Evolutionary conservation across 2,329 filamentous ascomycete species (phyloP), one percentile per base, ranked within the genome.

Genomic region (Sporothrix phasma): DNA sequence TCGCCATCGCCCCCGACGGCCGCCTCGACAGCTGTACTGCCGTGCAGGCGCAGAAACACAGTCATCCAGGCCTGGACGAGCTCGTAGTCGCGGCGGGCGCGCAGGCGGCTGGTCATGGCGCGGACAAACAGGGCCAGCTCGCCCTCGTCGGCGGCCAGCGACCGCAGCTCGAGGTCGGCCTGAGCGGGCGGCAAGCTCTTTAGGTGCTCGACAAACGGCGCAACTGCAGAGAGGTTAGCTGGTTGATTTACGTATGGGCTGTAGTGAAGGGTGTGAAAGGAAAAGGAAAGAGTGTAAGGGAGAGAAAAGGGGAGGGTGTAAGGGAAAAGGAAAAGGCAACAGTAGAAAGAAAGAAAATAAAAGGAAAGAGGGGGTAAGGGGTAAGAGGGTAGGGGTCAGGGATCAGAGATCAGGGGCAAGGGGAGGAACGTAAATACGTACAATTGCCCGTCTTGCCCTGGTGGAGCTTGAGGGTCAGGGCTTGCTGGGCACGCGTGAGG

Each of bases 61-160:
- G 88, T 87, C 92, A 99, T 97, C 93, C 94, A 99, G 0, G 92
- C 91, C 75, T 97, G 92, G 17, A 91, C 89, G 45, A 99, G 81
- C 76, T 99, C 94, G 74, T 96, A 99, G 74, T 97, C 94, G 56
- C 84, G 84, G 68, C 87, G 85, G 60, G 84, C 79, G 49, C 79
- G 76, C 61, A 97, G 78, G 13, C 88, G 81, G 62, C 78, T 80
- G 0, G 90, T 95, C 64, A 99, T 76, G 1, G 92, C 92, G n/a
- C 79, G 75, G 61, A 97, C 86, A 72, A 99, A 99, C 62, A 86
- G 81, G 0, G 87, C 78, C 19, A 96, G 78, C 74, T 97, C 94
- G 65, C 88, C 85, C 67, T 84, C 76, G 66, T 61, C 65, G 53
- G 66, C 51, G 2, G 64, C 64, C 22, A 97, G 80, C 0, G 92